Percentiles rank a stretch among this genome's conserved stretches.
Conservation (phyloP, 164 flowering plant genomes). For the Buxus sempervirens region DNA sequence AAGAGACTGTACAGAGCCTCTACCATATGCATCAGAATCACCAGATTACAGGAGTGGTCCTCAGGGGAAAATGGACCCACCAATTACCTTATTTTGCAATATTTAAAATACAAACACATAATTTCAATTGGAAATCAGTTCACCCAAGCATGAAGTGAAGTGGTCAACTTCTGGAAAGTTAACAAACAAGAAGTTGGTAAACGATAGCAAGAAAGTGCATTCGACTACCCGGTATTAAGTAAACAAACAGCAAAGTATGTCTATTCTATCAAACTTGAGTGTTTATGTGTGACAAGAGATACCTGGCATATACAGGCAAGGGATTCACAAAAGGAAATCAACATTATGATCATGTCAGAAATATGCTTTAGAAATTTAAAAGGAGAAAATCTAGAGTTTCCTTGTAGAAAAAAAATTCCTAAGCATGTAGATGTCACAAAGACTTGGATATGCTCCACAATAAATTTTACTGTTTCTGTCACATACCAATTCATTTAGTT, state of each 20-base stretch:
- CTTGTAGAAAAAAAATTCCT: too few species aligned
- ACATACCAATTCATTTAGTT: constrained; percentile 49
- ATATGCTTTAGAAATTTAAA: neutral
- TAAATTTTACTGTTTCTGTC: neutral
- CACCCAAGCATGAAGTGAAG: too few species aligned
- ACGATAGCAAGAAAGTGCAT: too few species aligned
- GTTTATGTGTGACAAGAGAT: neutral
- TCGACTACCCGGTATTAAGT: neutral
- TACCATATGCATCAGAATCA: constrained; percentile 2
- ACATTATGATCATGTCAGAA: neutral
- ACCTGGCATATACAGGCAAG: neutral
- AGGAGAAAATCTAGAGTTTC: too few species aligned
- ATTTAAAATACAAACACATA: neutral
- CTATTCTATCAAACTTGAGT: neutral
- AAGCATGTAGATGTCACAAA: neutral
- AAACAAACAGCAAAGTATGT: too few species aligned
- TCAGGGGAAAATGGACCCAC: neutral
- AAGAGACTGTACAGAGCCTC: neutral
- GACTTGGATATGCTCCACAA: neutral
- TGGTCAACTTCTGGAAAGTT: too few species aligned
- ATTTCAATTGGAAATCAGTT: neutral
- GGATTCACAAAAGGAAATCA: neutral
- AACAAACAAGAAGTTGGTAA: too few species aligned
- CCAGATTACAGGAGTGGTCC: neutral
- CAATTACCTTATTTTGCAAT: neutral